These are phyloP conservation scores for Neurospora africana DNA, from an alignment of 495 filamentous ascomycete species.

Conservation along the genomic window DNA sequence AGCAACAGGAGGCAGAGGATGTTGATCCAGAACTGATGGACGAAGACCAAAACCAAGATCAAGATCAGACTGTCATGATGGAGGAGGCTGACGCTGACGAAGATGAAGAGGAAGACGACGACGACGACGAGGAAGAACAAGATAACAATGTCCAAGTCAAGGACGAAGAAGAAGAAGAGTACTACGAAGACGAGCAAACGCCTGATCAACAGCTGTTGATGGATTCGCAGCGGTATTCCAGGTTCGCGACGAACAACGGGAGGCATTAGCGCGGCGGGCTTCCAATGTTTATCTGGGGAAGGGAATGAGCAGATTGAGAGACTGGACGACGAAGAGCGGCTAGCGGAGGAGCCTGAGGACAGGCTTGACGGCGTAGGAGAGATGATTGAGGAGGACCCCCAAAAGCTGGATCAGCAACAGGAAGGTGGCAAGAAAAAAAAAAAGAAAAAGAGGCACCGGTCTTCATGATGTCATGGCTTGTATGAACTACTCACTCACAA, in stretches of 20 bases:
- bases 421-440: not conserved
- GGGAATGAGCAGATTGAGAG: not conserved
- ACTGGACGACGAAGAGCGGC: not conserved
- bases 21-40: not conserved
- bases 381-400: not conserved
- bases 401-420: not conserved
- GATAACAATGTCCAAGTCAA: not conserved
- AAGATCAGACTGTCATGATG: not conserved
- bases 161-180: conserved; percentile 1
- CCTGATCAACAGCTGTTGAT: not conserved
- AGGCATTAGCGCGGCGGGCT: not conserved
- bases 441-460: not conserved
- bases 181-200: not conserved
- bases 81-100: not conserved
- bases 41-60: not conserved
- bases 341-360: not conserved
- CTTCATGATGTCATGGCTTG: not conserved
- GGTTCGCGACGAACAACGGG: not conserved
- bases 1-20: not conserved
- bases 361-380: not conserved
- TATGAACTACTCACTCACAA: not conserved
- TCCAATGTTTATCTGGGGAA: not conserved
- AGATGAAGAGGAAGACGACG: not conserved
- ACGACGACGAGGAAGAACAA: not conserved
- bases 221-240: not conserved